Conservation (phyloP, 2,329 filamentous ascomycete genomes). For the Penicillium janthinellum region DNA sequence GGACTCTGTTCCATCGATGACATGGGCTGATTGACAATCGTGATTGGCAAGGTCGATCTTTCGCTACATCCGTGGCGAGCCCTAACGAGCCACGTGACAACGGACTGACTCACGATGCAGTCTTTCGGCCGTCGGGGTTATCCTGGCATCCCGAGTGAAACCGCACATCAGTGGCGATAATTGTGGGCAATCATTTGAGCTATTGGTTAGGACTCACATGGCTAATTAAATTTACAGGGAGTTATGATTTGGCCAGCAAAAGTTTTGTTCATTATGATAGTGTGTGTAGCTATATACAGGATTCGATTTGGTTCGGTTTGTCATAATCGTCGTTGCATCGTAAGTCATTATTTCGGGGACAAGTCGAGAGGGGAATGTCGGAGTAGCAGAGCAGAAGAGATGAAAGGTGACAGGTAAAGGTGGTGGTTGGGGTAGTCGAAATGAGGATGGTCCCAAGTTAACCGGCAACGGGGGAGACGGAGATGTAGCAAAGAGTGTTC, state of each 20-base stretch:
- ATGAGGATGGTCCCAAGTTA: slow-evolving; percentile 1
- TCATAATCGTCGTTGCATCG: slow-evolving; percentile 18
- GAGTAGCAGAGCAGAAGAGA: not conserved
- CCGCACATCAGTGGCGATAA: not conserved
- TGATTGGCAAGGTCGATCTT: not conserved
- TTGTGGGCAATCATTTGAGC: not conserved
- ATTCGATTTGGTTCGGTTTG: slow-evolving; percentile 18
- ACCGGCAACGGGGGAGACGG: slow-evolving; percentile 16
- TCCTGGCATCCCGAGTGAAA: not conserved
- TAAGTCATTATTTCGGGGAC: slow-evolving; percentile 21
- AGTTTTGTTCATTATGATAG: slow-evolving; percentile 11
- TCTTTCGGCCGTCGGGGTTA: not conserved
- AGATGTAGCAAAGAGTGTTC: slow-evolving; percentile 30
- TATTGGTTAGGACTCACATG: not conserved
- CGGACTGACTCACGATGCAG: slow-evolving; percentile 1
- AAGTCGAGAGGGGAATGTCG: not conserved
- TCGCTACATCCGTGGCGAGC: not conserved
- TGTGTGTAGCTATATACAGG: slow-evolving; percentile 20
- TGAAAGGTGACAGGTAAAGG: not conserved
- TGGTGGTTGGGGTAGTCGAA: not conserved
- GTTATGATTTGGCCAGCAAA: slow-evolving; percentile 20
- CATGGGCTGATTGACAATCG: not conserved
- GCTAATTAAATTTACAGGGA: not conserved
- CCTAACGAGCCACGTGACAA: not conserved
- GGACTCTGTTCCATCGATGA: not conserved